Percentiles rank a stretch among this genome's conserved stretches.
phyloP scores from a whole-genome alignment of 2,329 filamentous ascomycete species.

The Bipolaris oryzae region DNA sequence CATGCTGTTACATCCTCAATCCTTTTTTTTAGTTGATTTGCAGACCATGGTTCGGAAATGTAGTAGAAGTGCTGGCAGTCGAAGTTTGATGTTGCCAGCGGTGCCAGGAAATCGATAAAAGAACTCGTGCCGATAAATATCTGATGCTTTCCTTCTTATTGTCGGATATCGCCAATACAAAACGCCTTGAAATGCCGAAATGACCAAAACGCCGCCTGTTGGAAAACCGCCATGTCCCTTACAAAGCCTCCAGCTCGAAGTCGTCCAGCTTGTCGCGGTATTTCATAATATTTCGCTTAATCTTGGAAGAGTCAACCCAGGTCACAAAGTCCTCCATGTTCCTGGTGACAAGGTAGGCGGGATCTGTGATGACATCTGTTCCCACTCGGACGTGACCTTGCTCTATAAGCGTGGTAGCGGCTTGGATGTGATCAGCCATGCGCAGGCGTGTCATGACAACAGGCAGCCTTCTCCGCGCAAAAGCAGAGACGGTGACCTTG shows the following conservation, averaged over 20 bases:
- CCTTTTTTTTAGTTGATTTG: background rate
- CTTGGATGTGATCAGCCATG: constrained; percentile 91
- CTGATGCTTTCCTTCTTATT: background rate
- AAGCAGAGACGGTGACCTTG: constrained; percentile 84
- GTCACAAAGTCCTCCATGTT: constrained; percentile 96
- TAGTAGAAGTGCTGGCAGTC: background rate
- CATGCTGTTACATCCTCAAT: background rate
- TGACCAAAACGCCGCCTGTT: constrained; percentile 31
- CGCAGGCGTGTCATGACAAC: constrained; percentile 88
- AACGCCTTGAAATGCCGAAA: constrained; percentile 27
- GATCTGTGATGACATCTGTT: constrained; percentile 86
- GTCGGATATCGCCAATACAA: constrained; percentile 18
- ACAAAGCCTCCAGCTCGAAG: constrained; percentile 71
- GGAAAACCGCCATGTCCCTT: background rate
- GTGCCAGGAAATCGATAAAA: background rate
- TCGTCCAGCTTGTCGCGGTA: constrained; percentile 96
- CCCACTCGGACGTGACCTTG: constrained; percentile 93
- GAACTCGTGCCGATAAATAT: no score
- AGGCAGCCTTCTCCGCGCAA: constrained; percentile 81
- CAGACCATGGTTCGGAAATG: background rate
- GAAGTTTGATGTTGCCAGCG: background rate
- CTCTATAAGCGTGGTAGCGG: constrained; percentile 82
- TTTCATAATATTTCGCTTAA: constrained; percentile 93
- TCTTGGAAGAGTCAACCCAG: constrained; percentile 95
- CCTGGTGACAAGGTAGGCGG: constrained; percentile 84